These are phyloP conservation scores for Pichia sp. DNA, from an alignment of 1,139 yeast genomes.

Conservation along the genomic window DNA sequence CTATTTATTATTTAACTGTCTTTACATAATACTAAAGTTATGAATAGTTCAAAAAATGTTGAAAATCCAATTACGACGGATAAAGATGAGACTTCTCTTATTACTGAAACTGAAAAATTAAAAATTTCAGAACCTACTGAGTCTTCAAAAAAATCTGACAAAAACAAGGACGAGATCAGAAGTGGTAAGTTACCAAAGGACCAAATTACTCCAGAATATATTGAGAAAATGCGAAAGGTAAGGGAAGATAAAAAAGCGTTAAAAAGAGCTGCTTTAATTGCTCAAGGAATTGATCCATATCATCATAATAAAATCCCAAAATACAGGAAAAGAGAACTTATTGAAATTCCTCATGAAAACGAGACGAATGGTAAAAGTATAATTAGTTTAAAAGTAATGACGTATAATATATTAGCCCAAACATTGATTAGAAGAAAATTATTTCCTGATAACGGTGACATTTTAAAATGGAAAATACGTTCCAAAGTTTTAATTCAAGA, in stretches of 20 bases:
- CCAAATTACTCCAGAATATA: slow-evolving; percentile 59
- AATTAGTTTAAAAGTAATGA: slow-evolving; percentile 41
- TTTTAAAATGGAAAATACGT: slow-evolving; percentile 74
- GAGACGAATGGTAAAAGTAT: slow-evolving; percentile 10
- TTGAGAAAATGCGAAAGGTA: slow-evolving; percentile 48
- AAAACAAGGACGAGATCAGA: slow-evolving; percentile 14
- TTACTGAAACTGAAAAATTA: slow-evolving; percentile 7
- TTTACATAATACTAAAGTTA: no score
- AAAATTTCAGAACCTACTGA: background rate
- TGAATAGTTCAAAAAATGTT: no score
- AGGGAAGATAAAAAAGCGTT: slow-evolving; percentile 49
- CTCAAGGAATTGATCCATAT: slow-evolving; percentile 41
- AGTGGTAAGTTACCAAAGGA: slow-evolving; percentile 34
- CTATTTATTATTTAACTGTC: no score
- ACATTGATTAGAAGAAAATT: slow-evolving; percentile 68
- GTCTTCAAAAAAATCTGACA: background rate
- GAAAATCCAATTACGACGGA: no score
- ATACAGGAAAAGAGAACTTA: slow-evolving; percentile 55
- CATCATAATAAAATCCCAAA: slow-evolving; percentile 32
- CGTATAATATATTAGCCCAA: slow-evolving; percentile 77
- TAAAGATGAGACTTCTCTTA: slow-evolving; percentile 1
- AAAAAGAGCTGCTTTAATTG: slow-evolving; percentile 39
- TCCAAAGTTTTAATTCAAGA: slow-evolving; percentile 61
- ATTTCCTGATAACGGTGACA: slow-evolving; percentile 79
- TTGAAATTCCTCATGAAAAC: slow-evolving; percentile 29